Percentiles rank a stretch among this genome's conserved stretches.
phyloP scores from a whole-genome alignment of 192 early-diverging fungal species.

The Chytriomyces sp. region DNA sequence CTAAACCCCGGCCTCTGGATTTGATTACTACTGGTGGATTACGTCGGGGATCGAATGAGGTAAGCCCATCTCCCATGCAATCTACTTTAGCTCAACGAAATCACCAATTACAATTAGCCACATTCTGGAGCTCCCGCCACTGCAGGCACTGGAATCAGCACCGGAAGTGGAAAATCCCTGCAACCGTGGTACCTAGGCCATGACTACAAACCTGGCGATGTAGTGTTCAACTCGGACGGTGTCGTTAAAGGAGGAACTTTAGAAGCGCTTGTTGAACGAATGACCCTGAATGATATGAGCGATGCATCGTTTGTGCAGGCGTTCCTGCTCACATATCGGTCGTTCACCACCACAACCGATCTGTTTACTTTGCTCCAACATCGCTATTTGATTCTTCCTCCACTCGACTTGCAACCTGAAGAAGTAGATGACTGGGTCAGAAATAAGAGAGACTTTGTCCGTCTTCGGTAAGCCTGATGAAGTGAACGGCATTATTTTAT shows the following conservation, averaged over 20 bases:
- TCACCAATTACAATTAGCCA: background rate
- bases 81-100: background rate
- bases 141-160: background rate
- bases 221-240: constrained; percentile 70
- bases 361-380: constrained; percentile 75
- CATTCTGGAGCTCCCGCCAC: background rate
- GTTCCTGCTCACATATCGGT: constrained; percentile 94
- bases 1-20: background rate
- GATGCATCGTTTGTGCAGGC: constrained; percentile 85
- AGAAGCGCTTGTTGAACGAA: constrained; percentile 69
- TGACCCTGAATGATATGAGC: constrained; percentile 70
- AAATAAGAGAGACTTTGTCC: constrained; percentile 85
- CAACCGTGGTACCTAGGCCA: constrained; percentile 58
- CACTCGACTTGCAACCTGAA: constrained; percentile 59
- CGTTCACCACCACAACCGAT: constrained; percentile 81
- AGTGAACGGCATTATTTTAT: constrained; percentile 2
- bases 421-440: constrained; percentile 83
- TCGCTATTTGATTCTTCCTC: constrained; percentile 81
- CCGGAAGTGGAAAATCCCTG: constrained; percentile 15
- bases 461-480: constrained; percentile 61
- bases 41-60: background rate
- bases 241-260: constrained; percentile 75
- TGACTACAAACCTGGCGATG: constrained; percentile 62
- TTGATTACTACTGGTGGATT: background rate
- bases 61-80: background rate